Base-by-base conservation (phyloP, 306 rosid genomes). In the Acacia acuminata region DNA sequence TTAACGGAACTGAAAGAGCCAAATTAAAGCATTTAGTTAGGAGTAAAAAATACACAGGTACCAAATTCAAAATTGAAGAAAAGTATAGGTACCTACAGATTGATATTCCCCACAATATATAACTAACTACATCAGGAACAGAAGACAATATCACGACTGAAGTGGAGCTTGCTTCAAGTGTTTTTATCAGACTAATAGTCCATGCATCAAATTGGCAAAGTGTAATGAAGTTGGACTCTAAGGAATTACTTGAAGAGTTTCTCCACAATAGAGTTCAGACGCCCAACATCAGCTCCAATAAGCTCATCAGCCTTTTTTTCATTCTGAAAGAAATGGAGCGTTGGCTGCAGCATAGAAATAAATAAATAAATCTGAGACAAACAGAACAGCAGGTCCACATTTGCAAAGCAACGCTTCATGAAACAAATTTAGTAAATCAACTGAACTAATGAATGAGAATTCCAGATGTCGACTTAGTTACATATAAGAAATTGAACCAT, bases 261-360 rank as follows among this genome's bases (percentile, higher is more conserved):
- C 84, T 73, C 94, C 74, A 87, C 84, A 53, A 86, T 89, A 77
- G 53, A 14, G 85, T 76, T 94, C 84, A 91, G 79, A 69, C 79
- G 86, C 1, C 74, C 77, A 79, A 77, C 71, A 82, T 94, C 94
- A 38, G 95, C 97, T 32, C 98, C 97, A 20, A 93, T 65, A 60
- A 94, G 82, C 77, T 91, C 94, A 76, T 86, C 94, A 5, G 90
- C 91, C 88, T 85, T 90, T 86, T 84, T 89, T 47, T 97, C 97
- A 30, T 85, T 82, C 75, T 87, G 90, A 80, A 89, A 94, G 92
- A 94, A 90, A 38, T 94, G 90, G 71, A 93, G 85, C 19, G 97
- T 93, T 79, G 97, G 97, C 98, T 94, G 94, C 87, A 90, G 66
- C 24, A 86, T 82, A 74, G 65, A 51, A 73, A 58, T 10, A 84